Conservation (phyloP, 2,329 filamentous ascomycete genomes). For the Xylaria arbuscula region DNA sequence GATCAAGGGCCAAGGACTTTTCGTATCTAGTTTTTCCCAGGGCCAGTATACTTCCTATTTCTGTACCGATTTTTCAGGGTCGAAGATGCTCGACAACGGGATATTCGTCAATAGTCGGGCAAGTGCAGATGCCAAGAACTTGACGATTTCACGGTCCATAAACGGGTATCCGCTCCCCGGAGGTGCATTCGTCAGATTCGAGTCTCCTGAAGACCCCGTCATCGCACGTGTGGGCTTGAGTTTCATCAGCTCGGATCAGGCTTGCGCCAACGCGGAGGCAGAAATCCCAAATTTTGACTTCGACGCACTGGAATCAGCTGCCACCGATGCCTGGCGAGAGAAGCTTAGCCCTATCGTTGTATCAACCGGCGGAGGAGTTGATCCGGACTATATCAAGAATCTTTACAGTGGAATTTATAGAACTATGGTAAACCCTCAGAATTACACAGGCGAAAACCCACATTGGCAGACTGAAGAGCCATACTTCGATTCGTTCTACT, state of each 20-base stretch:
- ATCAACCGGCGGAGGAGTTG: constrained; percentile 63
- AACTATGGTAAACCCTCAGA: constrained; percentile 77
- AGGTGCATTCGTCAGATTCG: constrained; percentile 73
- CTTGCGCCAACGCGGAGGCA: constrained; percentile 73
- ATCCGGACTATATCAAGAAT: constrained; percentile 65
- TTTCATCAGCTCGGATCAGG: constrained; percentile 73
- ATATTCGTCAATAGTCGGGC: constrained; percentile 70
- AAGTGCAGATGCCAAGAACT: constrained; percentile 58
- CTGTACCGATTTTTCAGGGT: constrained; percentile 74
- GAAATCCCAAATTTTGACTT: constrained; percentile 79
- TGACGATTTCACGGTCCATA: constrained; percentile 61
- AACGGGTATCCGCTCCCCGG: constrained; percentile 67
- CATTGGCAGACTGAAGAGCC: constrained; percentile 73
- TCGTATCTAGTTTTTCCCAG: constrained; percentile 72
- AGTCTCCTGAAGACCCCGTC: constrained; percentile 62
- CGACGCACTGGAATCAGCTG: constrained; percentile 60
- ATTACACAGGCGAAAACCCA: constrained; percentile 79
- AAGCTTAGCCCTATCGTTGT: constrained; percentile 71
- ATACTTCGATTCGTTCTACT: constrained; percentile 82
- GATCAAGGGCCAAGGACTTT: constrained; percentile 71
- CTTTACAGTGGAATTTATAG: constrained; percentile 80
- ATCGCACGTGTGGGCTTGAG: constrained; percentile 74
- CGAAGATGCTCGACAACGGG: constrained; percentile 67
- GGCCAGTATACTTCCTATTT: constrained; percentile 71
- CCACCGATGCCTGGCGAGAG: constrained; percentile 67